phyloP scores from a whole-genome alignment of 169 alveolate species.

The Plasmodium gallinaceum region DNA sequence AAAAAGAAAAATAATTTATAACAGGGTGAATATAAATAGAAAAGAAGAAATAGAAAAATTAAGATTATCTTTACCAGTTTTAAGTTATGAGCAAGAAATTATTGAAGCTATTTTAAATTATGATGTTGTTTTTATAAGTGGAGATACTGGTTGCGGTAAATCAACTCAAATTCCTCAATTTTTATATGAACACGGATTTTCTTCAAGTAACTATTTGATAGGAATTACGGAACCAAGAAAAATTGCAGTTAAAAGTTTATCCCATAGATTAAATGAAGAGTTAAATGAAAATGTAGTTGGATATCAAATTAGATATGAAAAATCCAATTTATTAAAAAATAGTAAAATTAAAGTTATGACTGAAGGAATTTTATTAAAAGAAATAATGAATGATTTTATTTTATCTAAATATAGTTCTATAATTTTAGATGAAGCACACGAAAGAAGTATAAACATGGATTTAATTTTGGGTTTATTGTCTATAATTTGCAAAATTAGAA shows the following conservation, averaged over 20 bases:
- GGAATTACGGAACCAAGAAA: conserved; percentile 98
- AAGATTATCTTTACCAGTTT: conserved; percentile 90
- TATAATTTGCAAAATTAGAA: conserved; percentile 92
- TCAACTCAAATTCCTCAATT: conserved; percentile 97
- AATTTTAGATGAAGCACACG: conserved; percentile 99
- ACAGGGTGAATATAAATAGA: conserved; percentile 78
- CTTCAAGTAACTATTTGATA: conserved; percentile 82
- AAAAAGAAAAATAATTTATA: conserved; percentile 71
- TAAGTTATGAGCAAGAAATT: conserved; percentile 94
- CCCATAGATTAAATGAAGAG: conserved; percentile 85
- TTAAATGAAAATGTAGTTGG: conserved; percentile 81
- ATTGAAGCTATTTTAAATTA: conserved; percentile 91
- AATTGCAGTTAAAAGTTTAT: conserved; percentile 91
- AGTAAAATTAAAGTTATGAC: conserved; percentile 97
- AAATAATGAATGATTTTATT: conserved; percentile 92
- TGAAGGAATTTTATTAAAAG: conserved; percentile 98
- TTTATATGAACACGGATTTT: conserved; percentile 94
- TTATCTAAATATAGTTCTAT: conserved; percentile 95
- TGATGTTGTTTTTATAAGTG: conserved; percentile 95
- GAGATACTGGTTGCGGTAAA: conserved; percentile 99
- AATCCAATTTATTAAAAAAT: conserved; percentile 83
- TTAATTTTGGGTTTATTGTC: conserved; percentile 96
- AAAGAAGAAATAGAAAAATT: conserved; percentile 81
- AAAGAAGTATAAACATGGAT: conserved; percentile 98
- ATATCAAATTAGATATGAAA: conserved; percentile 90